Evolutionary conservation across 306 rosid species (phyloP).

Genomic region (Gleditsia sinensis): DNA sequence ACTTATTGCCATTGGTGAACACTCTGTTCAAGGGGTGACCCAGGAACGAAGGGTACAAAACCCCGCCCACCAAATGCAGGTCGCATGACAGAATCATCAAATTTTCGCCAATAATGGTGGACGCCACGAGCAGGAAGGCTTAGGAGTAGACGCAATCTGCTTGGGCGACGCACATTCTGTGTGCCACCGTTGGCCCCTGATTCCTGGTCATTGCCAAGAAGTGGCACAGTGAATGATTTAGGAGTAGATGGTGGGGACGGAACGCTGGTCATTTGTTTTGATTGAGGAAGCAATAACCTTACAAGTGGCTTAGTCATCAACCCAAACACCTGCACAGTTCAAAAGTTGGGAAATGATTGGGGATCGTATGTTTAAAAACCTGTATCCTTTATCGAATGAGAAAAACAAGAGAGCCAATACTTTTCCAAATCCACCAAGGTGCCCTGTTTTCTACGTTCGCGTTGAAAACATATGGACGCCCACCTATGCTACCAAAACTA

Average conservation of each 20-base stretch:
- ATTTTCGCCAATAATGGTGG: conserved; percentile 89
- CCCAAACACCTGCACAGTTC: conserved; percentile 81
- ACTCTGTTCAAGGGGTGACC: conserved; percentile 72
- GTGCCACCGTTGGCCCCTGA: conserved; percentile 40
- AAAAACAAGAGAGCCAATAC: background rate
- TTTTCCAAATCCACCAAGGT: conserved; percentile 10
- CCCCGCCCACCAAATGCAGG: conserved; percentile 95
- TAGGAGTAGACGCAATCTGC: conserved; percentile 60
- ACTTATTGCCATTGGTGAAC: conserved; percentile 49
- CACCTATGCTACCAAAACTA: too few species aligned
- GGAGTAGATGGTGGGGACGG: conserved; percentile 71
- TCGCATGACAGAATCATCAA: conserved; percentile 85
- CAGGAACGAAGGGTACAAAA: conserved; percentile 81
- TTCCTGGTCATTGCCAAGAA: conserved; percentile 56
- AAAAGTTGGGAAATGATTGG: conserved; percentile 18
- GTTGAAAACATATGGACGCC: too few species aligned
- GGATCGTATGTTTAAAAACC: conserved; percentile 11
- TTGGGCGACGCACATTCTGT: conserved; percentile 41
- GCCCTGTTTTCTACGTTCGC: background rate
- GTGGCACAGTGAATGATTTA: conserved; percentile 65
- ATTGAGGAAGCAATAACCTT: conserved; percentile 75
- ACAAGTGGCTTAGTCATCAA: conserved; percentile 90
- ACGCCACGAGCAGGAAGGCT: conserved; percentile 60
- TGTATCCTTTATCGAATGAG: too few species aligned
- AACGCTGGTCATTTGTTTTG: conserved; percentile 48